Evolutionary conservation across 1,284 basidiomycete species (phyloP).

Genomic region (Melampsora americana): DNA sequence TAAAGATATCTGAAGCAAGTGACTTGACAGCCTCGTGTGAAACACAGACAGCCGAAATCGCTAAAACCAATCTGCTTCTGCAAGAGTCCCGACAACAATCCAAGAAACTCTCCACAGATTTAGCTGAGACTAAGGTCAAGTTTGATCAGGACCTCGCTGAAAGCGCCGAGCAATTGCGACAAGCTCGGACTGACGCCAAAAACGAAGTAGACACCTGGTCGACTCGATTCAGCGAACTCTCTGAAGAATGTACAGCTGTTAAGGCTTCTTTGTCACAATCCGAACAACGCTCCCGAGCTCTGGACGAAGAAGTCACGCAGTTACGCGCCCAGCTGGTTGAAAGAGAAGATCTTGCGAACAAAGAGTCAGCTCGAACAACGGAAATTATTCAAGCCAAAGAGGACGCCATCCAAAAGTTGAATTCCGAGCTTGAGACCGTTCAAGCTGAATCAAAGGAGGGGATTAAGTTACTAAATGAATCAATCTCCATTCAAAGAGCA

Average conservation of each 20-base stretch:
- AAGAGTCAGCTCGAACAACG: conserved; percentile 1
- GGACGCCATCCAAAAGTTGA: not conserved
- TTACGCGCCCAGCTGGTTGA: not conserved
- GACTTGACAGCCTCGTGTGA: conserved; percentile 19
- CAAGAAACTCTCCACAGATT: not conserved
- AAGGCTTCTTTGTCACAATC: conserved; percentile 3
- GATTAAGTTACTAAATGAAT: not conserved
- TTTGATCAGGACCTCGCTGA: conserved; percentile 1
- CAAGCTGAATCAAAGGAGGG: not conserved
- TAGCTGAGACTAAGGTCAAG: not conserved
- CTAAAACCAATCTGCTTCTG: conserved; percentile 9
- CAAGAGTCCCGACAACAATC: conserved; percentile 9
- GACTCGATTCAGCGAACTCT: not conserved
- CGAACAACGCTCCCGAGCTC: not conserved
- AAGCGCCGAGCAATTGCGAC: not conserved
- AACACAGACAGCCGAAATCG: not conserved
- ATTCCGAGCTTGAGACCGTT: not conserved
- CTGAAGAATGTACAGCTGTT: not conserved
- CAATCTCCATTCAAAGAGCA: not conserved
- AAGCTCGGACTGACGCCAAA: not conserved
- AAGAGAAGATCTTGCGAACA: not conserved
- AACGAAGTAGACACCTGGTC: not conserved
- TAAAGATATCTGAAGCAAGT: conserved; percentile 18
- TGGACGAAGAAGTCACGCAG: not conserved
- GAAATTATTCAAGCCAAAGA: conserved; percentile 1